Percentiles rank a stretch among this genome's conserved stretches.
phyloP scores from a whole-genome alignment of 257 asterid genomes.

The Thymus mandschuricus region DNA sequence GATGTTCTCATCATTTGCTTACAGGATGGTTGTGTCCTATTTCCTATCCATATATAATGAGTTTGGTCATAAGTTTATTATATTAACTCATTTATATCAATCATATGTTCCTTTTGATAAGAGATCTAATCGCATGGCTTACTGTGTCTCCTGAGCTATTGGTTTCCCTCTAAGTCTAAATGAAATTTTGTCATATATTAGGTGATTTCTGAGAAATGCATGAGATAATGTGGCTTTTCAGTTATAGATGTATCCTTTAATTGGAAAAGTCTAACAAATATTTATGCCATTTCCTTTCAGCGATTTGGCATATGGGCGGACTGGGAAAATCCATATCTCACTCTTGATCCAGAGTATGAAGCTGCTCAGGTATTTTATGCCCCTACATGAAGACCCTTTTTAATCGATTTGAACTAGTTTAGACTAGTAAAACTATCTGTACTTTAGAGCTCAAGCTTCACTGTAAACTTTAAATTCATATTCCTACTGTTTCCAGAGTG shows the following conservation, averaged over 20 bases:
- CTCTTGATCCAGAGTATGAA: constrained; percentile 99
- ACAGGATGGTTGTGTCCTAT: not conserved
- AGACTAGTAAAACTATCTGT: constrained; percentile 10
- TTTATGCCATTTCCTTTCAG: constrained; percentile 47
- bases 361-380: constrained; percentile 88
- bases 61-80: constrained; percentile 1
- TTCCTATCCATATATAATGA: constrained; percentile 16
- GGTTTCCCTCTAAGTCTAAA: constrained; percentile 23
- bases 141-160: constrained; percentile 19
- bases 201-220: not conserved
- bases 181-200: constrained; percentile 1
- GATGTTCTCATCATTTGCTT: constrained; percentile 13
- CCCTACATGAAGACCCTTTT: constrained; percentile 11
- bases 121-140: too few relatives aligned
- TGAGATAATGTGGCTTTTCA: not conserved
- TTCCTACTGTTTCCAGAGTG: constrained; percentile 22
- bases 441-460: constrained; percentile 16
- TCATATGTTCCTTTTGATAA: too few relatives aligned
- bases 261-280: constrained; percentile 18
- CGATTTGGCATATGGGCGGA: constrained; percentile 95
- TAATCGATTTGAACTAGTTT: constrained; percentile 24
- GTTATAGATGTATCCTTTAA: constrained; percentile 1
- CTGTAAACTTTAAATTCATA: constrained; percentile 16
- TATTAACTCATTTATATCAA: not conserved
- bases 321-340: constrained; percentile 96